Evolutionary conservation across 371 early-diverging fungal species (phyloP), one percentile per base, ranked within the genome.

Genomic region (Syncephalastrum racemosum): DNA sequence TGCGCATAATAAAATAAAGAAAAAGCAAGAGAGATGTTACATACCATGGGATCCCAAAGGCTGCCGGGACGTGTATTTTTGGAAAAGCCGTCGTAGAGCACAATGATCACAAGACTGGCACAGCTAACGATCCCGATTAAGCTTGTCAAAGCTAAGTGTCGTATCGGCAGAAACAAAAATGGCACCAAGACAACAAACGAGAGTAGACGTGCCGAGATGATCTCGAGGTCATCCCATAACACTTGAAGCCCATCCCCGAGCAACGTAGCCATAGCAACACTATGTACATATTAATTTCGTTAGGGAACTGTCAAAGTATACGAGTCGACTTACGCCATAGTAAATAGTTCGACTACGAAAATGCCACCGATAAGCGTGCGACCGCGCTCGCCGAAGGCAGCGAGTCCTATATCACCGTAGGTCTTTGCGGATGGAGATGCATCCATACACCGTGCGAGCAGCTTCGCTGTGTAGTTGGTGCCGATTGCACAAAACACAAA

Each of bases 321-420:
- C 14, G 8, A 19, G 14, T 39, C 23, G 23, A 46, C 44, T 55
- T 61, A 72, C 57, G 79, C 74, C 22, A 86, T 82, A 1, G 85
- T 80, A 20, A 85, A 62, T 22, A 90, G 69, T 64, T 90, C 89
- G n/a, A 82, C 53, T 43, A 79, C 59, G 63, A 88, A 87, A 16
- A 90, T 41, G 6, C 67, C 23, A 5, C 69, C 64, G 16, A 83
- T 73, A 19, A 69, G 43, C 24, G 53, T 57, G 50, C 85, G 70
- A 1, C 81, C 86, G 4, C 62, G 47, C 5, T 67, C 63, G 6
- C 88, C 88, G 71, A 85, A 89, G 1, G 88, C 88, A 39, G 68
- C 58, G 18, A 82, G 74, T 14, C 85, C 90, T 57, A 86, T 76
- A 62, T 89, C 90, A 13, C 83, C 79, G 59, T 86, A 87, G 2